Evolutionary conservation across 257 asterid genomes (phyloP), one percentile per base, ranked within the genome.

Genomic region (Catharanthus roseus): DNA sequence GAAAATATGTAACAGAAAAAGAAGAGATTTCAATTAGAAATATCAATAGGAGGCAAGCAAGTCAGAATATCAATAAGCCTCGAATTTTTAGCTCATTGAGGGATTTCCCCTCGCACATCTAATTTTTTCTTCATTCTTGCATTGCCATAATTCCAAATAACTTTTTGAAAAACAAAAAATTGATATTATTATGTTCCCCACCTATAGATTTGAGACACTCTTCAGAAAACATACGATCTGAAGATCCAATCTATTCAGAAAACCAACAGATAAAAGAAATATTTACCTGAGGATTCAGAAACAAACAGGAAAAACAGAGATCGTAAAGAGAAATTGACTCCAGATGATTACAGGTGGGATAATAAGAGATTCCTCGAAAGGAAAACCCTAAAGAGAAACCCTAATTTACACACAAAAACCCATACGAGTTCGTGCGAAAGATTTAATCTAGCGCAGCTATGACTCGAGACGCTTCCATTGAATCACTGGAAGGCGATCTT

Each of bases 381-480:
- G 83, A 72, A 51, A 72, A 79, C 83, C 83, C 83, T 72, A 68
- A 2, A 62, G 80, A 75, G 75, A 71, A 78, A 64, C 71, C 77
- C 78, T 1, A 56, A 24, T 16, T 34, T 58, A 71, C 36, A 38
- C 49, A 66, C 55, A 47, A 42, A 38, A 47, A 29, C 53, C 53
- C 2, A n/a, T 12, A 11, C 18, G 55, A 16, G 23, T 38, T 36
- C 34, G 41, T 69, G 36, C 36, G 39, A 24, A 42, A 19, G 45
- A 29, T 73, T 42, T 73, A 63, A 80, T 80, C 9, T 76, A 64
- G 84, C 79, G 84, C 88, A 36, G 92, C 93, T 78, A 88, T 90
- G 97, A 90, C 97, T 88, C 97, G 55, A 90, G 88, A 77, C 96
- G 97, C 93, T 88, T 81, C 97, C 97, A 88, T 84, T 73, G 56